Conservation (phyloP, 805 yeast genomes). For the Huiozyma naganishii region DNA sequence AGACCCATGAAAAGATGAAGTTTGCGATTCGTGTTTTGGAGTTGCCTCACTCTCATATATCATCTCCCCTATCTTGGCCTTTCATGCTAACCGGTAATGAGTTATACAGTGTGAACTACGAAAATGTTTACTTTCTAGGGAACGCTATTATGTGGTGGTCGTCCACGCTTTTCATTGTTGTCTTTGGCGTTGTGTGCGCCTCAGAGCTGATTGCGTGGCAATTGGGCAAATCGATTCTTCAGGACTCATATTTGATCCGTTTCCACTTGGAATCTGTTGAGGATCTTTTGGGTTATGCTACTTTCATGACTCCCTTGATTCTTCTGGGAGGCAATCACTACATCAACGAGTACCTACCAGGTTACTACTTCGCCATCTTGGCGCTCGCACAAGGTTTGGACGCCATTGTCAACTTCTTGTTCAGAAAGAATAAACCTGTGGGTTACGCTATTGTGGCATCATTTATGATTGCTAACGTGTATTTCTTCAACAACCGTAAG, state of each 20-base stretch:
- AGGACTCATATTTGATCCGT: conserved; percentile 45
- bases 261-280: conserved; percentile 53
- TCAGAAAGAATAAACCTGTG: conserved; percentile 32
- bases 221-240: conserved; percentile 39
- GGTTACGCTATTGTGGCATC: conserved; percentile 36
- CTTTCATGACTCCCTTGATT: conserved; percentile 65
- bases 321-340: conserved; percentile 87
- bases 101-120: conserved; percentile 48
- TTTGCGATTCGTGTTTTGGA: conserved; percentile 55
- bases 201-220: conserved; percentile 53
- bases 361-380: conserved; percentile 76
- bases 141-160: conserved; percentile 75
- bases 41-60: conserved; percentile 58
- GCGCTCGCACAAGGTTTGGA: conserved; percentile 61
- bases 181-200: conserved; percentile 37
- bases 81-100: conserved; percentile 64
- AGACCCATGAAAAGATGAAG: conserved; percentile 68
- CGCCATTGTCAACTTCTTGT: conserved; percentile 34
- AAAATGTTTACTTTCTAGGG: conserved; percentile 63
- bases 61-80: conserved; percentile 68
- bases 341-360: conserved; percentile 86
- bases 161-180: conserved; percentile 39
- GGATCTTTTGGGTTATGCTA: conserved; percentile 59
- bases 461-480: conserved; percentile 40
- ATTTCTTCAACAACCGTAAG: conserved; percentile 50